These are phyloP conservation scores for Ceratocystis ficicola DNA, from an alignment of 2,329 filamentous ascomycete species.

Conservation along the genomic window DNA sequence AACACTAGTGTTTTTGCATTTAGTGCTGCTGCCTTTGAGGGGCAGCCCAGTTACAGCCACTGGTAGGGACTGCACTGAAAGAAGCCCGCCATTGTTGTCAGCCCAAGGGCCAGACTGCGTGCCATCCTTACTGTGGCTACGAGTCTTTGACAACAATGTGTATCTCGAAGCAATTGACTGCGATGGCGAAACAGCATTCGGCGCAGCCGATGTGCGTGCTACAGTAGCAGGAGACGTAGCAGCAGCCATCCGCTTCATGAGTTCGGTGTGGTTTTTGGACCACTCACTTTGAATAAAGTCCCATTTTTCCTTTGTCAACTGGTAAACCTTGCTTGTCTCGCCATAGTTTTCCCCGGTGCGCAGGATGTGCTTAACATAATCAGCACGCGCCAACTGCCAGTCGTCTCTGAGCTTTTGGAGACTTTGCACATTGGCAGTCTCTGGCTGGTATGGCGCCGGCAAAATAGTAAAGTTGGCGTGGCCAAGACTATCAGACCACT, in stretches of 20 bases:
- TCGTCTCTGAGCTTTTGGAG: conserved; percentile 56
- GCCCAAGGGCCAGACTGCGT: conserved; percentile 32
- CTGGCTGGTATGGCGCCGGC: conserved; percentile 66
- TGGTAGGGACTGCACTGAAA: conserved; percentile 26
- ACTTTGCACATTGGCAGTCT: conserved; percentile 44
- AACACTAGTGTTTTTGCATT: conserved; percentile 22
- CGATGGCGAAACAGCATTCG: conserved; percentile 21
- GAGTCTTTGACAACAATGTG: conserved; percentile 24
- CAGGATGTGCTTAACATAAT: conserved; percentile 80
- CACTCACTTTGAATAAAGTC: conserved; percentile 62
- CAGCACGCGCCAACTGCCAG: conserved; percentile 71
- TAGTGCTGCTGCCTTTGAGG: background rate
- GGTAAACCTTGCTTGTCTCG: conserved; percentile 76
- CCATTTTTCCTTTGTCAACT: conserved; percentile 81
- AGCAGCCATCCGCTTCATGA: conserved; percentile 42
- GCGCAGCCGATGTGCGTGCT: conserved; percentile 21
- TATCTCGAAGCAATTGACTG: conserved; percentile 14
- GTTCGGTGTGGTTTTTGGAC: conserved; percentile 56
- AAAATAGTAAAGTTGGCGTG: conserved; percentile 88
- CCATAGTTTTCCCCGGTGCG: conserved; percentile 86
- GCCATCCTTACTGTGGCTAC: conserved; percentile 33
- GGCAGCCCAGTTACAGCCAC: conserved; percentile 7
- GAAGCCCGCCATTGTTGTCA: conserved; percentile 35
- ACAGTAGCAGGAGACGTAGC: conserved; percentile 27
- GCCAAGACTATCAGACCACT: conserved; percentile 74